phyloP scores from a whole-genome alignment of 345 rosid genomes.

The Hypericum perforatum region DNA sequence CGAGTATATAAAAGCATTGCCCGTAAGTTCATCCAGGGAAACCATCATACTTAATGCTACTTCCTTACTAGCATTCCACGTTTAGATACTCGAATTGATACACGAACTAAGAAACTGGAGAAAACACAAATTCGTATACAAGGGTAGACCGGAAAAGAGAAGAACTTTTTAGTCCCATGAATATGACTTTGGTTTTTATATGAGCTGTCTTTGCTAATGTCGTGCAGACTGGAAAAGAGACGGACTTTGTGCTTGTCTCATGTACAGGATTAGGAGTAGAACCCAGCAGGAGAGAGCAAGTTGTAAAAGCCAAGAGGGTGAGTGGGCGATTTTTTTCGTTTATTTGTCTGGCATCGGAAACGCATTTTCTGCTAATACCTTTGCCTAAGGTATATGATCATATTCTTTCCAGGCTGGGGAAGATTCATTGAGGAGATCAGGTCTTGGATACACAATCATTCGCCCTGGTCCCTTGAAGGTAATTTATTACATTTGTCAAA shows the following conservation, averaged over 20 bases:
- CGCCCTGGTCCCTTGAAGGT: constrained; percentile 94
- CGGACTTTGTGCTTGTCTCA: constrained; percentile 83
- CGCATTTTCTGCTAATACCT: not conserved
- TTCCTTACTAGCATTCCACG: no score
- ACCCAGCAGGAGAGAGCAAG: constrained; percentile 81
- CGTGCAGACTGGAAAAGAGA: constrained; percentile 89
- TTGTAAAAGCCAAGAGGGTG: constrained; percentile 87
- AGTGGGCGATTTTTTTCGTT: constrained; percentile 11
- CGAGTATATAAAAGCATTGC: constrained; percentile 87
- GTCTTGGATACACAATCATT: constrained; percentile 88
- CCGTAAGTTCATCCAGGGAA: constrained; percentile 35
- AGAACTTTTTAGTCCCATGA: no score
- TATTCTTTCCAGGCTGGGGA: constrained; percentile 65
- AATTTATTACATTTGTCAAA: constrained; percentile 3
- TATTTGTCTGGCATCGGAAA: not conserved
- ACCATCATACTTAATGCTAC: no score
- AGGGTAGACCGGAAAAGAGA: no score
- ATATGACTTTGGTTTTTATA: not conserved
- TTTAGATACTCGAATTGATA: no score
- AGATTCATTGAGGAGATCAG: constrained; percentile 85
- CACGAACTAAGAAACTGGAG: no score
- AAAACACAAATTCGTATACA: no score
- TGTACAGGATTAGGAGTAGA: constrained; percentile 90
- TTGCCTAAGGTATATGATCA: constrained; percentile 6
- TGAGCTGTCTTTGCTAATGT: not conserved